Evolutionary conservation across 768 basidiomycete species (phyloP).

Genomic region (Tubosaeta sp.): DNA sequence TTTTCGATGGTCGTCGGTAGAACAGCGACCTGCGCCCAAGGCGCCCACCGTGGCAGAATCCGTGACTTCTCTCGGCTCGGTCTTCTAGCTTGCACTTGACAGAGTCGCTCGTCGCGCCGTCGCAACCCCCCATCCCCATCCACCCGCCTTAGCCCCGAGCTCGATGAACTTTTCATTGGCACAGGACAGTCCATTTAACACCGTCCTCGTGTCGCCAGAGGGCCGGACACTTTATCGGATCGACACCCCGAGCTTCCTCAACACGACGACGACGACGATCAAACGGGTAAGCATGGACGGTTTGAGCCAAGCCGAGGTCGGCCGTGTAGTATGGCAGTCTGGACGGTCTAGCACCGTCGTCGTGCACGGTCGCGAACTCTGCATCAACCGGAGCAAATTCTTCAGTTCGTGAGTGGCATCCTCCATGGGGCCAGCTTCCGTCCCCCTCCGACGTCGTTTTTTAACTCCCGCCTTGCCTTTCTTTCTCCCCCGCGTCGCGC

Average conservation of each 20-base stretch:
- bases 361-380: slow-evolving; percentile 27
- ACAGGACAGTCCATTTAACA: slow-evolving; percentile 31
- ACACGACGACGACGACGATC: slow-evolving; percentile 18
- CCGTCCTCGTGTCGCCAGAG: slow-evolving; percentile 28
- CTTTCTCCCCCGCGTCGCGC: neutral
- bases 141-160: neutral
- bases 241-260: slow-evolving; percentile 22
- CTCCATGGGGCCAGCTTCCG: neutral
- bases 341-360: slow-evolving; percentile 25
- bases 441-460: neutral
- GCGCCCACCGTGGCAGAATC: slow-evolving; percentile 34
- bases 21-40: slow-evolving; percentile 8
- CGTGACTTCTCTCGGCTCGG: slow-evolving; percentile 27
- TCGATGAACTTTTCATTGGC: slow-evolving; percentile 31
- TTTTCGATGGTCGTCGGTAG: neutral
- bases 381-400: slow-evolving; percentile 20
- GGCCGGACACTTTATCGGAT: slow-evolving; percentile 28
- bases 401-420: slow-evolving; percentile 29
- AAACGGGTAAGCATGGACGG: slow-evolving; percentile 25
- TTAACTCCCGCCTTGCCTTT: slow-evolving; percentile 5
- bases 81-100: slow-evolving; percentile 14
- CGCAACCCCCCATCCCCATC: slow-evolving; percentile 5
- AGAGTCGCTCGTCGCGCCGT: slow-evolving; percentile 9
- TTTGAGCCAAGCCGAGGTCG: slow-evolving; percentile 23
- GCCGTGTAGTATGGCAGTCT: slow-evolving; percentile 29